Evolutionary conservation across 176 grass and related monocot genomes (phyloP), one percentile per base, ranked within the genome.

Genomic region (Eleusine coracana): DNA sequence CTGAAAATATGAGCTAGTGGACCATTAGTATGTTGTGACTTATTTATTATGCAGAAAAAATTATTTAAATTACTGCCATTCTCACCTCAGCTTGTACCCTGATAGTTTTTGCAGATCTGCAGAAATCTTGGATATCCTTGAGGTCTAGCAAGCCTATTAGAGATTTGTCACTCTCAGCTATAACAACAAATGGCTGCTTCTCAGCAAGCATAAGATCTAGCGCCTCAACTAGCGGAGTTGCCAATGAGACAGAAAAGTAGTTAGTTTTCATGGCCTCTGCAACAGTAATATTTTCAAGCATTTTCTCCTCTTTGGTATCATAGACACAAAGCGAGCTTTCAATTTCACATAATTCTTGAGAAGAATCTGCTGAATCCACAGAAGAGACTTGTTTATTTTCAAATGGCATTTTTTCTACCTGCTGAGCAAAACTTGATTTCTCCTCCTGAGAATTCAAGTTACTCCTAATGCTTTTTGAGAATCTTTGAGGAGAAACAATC

Each of bases 291-390:
- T 72, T 93, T 85, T 86, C 76, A 11, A 78, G 85, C 46, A 89
- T 69, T 62, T 69, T 69, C 37, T 80, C 84, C 14, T 51, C 65
- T 64, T 52, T 81, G 65, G 48, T 56, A 65, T 95, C 92, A 76
- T 91, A 95, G 23, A 93, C 81, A 82, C 92, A 91, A 40, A 94
- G 86, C 29, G 87, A 95, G 65, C 83, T 98, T 90, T 98, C 96
- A 60, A 95, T 76, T 86, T 84, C 80, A 61, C 90, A 98, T 28
- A 93, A 76, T 38, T 91, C 88, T 37, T 71, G 68, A n/a, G 68
- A 59, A 73, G 71, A 66, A 78, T 66, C 78, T 84, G 34, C 70
- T n/a, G 73, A 70, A 86, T 83, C 73, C 48, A 61, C 40, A 21
- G 79, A 83, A 63, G 70, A 37, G 59, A 64, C 75, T 55, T 79